Evolutionary conservation across 1,139 yeast genomes (phyloP).

Genomic region (Saccharomyces hybrid): DNA sequence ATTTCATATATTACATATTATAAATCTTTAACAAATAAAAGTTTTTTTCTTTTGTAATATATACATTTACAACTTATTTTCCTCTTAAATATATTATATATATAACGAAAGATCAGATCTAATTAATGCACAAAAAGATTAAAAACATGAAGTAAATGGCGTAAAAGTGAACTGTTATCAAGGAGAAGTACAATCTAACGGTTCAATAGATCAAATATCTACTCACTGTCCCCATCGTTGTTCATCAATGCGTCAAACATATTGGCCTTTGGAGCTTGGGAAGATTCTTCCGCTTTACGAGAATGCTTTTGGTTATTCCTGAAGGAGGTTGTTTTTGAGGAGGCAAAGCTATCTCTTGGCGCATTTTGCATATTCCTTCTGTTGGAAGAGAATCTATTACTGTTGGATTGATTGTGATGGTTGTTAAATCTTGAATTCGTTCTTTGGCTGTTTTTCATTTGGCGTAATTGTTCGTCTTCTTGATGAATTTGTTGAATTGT

Average conservation of each 20-base stretch:
- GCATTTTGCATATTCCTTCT: conserved; percentile 18
- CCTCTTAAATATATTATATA: neutral
- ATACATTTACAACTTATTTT: neutral
- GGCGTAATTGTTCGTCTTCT: conserved; percentile 52
- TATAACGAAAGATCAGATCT: neutral
- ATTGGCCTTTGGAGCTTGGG: conserved; percentile 21
- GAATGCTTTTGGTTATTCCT: conserved; percentile 22
- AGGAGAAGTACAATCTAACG: neutral
- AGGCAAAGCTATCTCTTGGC: conserved; percentile 25
- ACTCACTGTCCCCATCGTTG: conserved; percentile 19
- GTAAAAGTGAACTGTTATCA: conserved; percentile 61
- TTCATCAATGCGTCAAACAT: conserved; percentile 31
- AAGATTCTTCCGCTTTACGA: conserved; percentile 24
- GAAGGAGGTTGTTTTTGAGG: conserved; percentile 27
- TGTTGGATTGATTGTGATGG: conserved; percentile 3
- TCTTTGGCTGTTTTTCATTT: conserved; percentile 23
- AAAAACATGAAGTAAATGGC: neutral
- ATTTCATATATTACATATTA: neutral
- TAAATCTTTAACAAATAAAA: neutral
- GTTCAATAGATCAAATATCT: neutral
- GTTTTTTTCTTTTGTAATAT: neutral
- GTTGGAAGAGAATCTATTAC: conserved; percentile 14
- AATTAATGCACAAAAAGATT: conserved; percentile 6
- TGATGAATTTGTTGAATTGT: conserved; percentile 86
- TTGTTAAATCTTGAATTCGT: conserved; percentile 27